Percentiles rank a stretch among this genome's conserved stretches.
phyloP scores from a whole-genome alignment of 2,329 filamentous ascomycete genomes.

The Escovopsis sp. region DNA sequence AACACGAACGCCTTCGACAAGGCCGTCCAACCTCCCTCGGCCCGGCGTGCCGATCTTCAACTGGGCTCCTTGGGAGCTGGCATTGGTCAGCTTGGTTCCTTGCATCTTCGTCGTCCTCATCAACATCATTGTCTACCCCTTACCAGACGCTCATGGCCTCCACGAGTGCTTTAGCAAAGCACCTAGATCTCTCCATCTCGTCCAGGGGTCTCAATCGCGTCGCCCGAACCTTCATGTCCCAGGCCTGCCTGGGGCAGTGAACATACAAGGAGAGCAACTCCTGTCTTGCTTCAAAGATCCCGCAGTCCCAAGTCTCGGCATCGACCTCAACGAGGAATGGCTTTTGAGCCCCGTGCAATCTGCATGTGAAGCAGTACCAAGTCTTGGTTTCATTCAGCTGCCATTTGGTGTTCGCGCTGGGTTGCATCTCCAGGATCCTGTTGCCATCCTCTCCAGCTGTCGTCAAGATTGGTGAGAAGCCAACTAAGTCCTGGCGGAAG shows the following conservation, averaged over 20 bases:
- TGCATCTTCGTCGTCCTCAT: too few species aligned
- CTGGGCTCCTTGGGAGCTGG: neutral
- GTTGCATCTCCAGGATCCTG: conserved; percentile 6
- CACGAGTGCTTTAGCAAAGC: conserved; percentile 10
- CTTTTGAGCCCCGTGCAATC: neutral
- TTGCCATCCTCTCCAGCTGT: conserved; percentile 13
- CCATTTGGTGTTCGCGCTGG: conserved; percentile 9
- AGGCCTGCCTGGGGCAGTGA: conserved; percentile 16
- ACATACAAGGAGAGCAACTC: conserved; percentile 12
- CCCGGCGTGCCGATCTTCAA: conserved; percentile 1
- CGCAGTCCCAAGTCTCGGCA: conserved; percentile 10
- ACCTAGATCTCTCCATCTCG: conserved; percentile 6
- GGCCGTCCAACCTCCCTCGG: neutral
- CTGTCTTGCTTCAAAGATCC: conserved; percentile 7
- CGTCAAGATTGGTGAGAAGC: conserved; percentile 15
- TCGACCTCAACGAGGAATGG: conserved; percentile 14
- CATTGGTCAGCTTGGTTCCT: neutral
- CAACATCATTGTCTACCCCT: conserved; percentile 3
- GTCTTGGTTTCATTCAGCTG: conserved; percentile 6
- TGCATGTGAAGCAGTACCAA: conserved; percentile 15
- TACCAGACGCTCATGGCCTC: conserved; percentile 12
- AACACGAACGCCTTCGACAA: neutral
- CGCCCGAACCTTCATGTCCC: conserved; percentile 17
- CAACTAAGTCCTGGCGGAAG: conserved; percentile 4
- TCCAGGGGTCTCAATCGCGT: conserved; percentile 5